A percentile compares a stretch with the other conserved stretches of the same genome.
phyloP scores from a whole-genome alignment of 192 early-diverging fungal genomes.

The Linderina pennispora region DNA sequence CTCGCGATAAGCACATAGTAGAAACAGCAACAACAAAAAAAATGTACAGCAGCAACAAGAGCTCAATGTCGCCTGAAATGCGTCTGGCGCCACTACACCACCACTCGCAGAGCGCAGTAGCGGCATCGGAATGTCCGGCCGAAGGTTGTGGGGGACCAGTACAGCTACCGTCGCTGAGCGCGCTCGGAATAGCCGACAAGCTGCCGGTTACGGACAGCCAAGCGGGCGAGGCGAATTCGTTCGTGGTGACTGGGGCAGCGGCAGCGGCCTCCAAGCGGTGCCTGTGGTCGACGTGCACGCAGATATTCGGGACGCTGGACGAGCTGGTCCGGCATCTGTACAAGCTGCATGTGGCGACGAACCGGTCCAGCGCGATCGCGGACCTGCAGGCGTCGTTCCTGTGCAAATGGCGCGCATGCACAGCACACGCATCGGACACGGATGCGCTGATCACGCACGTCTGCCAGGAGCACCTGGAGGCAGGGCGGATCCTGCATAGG shows the following conservation, averaged over 20 bases:
- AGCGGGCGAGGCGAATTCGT: background rate
- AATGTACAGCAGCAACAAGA: conserved; percentile 2
- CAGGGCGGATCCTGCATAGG: conserved; percentile 46
- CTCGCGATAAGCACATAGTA: too few species aligned
- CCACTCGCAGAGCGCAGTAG: conserved; percentile 23
- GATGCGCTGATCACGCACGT: conserved; percentile 58
- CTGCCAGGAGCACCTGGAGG: conserved; percentile 50
- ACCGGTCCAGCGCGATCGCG: conserved; percentile 11
- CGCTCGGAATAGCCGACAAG: conserved; percentile 23
- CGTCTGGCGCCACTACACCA: conserved; percentile 33
- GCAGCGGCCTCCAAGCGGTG: conserved; percentile 38
- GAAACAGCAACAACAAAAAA: too few species aligned
- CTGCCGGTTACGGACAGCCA: background rate
- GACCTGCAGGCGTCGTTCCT: conserved; percentile 13
- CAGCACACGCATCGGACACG: conserved; percentile 41
- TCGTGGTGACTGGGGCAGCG: background rate
- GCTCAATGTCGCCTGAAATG: background rate
- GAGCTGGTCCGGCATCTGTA: conserved; percentile 46
- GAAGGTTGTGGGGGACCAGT: conserved; percentile 27
- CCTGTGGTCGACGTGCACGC: conserved; percentile 67
- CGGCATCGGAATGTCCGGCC: conserved; percentile 21
- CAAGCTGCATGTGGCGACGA: conserved; percentile 44
- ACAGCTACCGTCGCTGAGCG: conserved; percentile 35
- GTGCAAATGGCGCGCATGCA: conserved; percentile 62
- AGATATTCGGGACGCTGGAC: conserved; percentile 35